Conservation (phyloP, 805 yeast species). For the Priceomyces castillae region DNA sequence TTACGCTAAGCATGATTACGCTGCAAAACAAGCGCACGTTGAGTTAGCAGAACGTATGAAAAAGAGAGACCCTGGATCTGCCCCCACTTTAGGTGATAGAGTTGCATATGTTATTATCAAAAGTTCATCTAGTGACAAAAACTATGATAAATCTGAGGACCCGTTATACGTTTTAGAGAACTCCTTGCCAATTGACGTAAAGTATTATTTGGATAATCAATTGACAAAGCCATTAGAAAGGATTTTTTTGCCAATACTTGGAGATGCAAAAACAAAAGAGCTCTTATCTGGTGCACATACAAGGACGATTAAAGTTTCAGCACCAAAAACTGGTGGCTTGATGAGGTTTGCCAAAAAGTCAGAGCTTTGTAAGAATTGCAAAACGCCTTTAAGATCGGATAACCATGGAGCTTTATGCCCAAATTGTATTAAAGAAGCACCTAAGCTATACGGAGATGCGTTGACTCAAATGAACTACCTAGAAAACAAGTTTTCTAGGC, state of each 20-base stretch:
- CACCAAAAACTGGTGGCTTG: constrained; percentile 80
- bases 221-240: constrained; percentile 88
- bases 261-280: constrained; percentile 77
- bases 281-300: constrained; percentile 84
- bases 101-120: constrained; percentile 90
- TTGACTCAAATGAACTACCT: constrained; percentile 74
- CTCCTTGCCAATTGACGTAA: constrained; percentile 90
- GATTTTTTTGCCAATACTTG: constrained; percentile 92
- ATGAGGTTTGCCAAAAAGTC: constrained; percentile 91
- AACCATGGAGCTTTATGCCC: constrained; percentile 76
- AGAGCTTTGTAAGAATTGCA: constrained; percentile 86
- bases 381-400: constrained; percentile 62
- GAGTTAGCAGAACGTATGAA: constrained; percentile 95
- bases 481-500: constrained; percentile 76
- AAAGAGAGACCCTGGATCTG: constrained; percentile 95
- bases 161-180: constrained; percentile 91
- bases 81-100: constrained; percentile 96
- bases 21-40: constrained; percentile 96
- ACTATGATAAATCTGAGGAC: constrained; percentile 95
- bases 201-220: constrained; percentile 90
- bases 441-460: constrained; percentile 78
- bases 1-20: constrained; percentile 82
- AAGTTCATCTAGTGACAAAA: constrained; percentile 72
- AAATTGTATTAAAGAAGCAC: constrained; percentile 70
- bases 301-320: constrained; percentile 65